phyloP scores from a whole-genome alignment of 2,329 filamentous ascomycete genomes.

The Aspergillus sp. region DNA sequence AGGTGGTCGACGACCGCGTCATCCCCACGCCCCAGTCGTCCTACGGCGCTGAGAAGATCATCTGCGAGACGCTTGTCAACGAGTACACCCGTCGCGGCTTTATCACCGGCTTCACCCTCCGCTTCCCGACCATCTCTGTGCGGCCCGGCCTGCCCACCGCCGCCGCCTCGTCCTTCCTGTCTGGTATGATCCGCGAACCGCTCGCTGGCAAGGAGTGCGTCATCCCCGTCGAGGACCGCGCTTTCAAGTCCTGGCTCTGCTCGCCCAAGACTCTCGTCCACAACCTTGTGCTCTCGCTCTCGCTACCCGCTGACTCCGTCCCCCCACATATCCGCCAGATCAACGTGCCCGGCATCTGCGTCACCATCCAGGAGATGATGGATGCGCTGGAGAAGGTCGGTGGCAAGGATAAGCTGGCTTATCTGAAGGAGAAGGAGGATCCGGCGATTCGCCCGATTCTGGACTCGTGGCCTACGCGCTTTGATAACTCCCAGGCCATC shows the following conservation, averaged over 20 bases:
- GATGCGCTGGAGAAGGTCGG: slow-evolving; percentile 55
- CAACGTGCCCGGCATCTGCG: slow-evolving; percentile 55
- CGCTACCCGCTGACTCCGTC: slow-evolving; percentile 40
- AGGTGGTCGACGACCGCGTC: slow-evolving; percentile 50
- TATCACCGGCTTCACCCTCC: slow-evolving; percentile 57
- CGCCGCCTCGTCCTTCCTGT: slow-evolving; percentile 63
- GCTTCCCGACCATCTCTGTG: slow-evolving; percentile 62
- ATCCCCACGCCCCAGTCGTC: slow-evolving; percentile 60
- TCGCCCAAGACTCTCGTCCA: slow-evolving; percentile 52
- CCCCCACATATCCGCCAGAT: slow-evolving; percentile 50
- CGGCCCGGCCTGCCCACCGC: slow-evolving; percentile 59
- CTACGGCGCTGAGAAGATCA: slow-evolving; percentile 63
- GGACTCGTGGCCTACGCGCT: slow-evolving; percentile 55
- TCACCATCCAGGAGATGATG: slow-evolving; percentile 56
- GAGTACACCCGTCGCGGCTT: slow-evolving; percentile 60
- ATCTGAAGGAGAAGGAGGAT: slow-evolving; percentile 53
- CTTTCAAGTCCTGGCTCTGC: slow-evolving; percentile 54
- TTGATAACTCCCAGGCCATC: slow-evolving; percentile 53
- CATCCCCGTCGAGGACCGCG: slow-evolving; percentile 50
- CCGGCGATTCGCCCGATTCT: slow-evolving; percentile 52
- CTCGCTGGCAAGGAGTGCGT: slow-evolving; percentile 54
- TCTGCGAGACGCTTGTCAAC: slow-evolving; percentile 61
- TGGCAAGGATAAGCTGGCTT: slow-evolving; percentile 49
- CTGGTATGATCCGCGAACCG: slow-evolving; percentile 63
- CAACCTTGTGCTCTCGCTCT: slow-evolving; percentile 53